These are phyloP conservation scores for Cichorium intybus DNA, from an alignment of 140 eudicot species.

Conservation along the genomic window DNA sequence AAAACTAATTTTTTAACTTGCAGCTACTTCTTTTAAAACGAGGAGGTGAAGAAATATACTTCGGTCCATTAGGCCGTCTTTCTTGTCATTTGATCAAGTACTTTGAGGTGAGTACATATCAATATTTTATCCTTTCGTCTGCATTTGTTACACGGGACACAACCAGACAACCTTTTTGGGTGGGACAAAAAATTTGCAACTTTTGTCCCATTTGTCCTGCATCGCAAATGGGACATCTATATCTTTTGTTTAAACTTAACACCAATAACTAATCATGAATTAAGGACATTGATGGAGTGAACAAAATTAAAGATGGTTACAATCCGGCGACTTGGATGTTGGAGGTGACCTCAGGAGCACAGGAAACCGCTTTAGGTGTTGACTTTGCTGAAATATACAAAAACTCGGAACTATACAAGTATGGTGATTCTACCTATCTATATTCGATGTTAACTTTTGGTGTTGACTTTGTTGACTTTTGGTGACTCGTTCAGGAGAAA, in stretches of 20 bases:
- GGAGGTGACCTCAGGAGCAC: conserved; percentile 65
- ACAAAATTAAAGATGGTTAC: conserved; percentile 69
- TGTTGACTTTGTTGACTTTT: neutral
- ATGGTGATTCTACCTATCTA: neutral
- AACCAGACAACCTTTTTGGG: too few relatives aligned
- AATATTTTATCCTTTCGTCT: conserved; percentile 1
- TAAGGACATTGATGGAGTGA: conserved; percentile 52
- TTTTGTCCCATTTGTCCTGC: too few relatives aligned
- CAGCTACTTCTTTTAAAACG: conserved; percentile 56
- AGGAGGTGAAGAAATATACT: conserved; percentile 64
- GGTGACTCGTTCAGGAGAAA: conserved; percentile 56
- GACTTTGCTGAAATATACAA: conserved; percentile 58
- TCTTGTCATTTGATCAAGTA: conserved; percentile 51
- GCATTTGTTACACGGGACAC: too few relatives aligned
- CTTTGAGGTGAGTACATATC: conserved; percentile 50
- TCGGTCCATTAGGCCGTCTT: conserved; percentile 65
- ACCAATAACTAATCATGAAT: neutral
- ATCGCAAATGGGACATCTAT: neutral
- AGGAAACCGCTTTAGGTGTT: conserved; percentile 58
- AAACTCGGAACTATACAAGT: conserved; percentile 78
- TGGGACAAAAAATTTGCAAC: too few relatives aligned
- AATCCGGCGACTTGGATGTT: conserved; percentile 99
- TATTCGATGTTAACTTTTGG: neutral
- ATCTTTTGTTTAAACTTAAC: neutral
- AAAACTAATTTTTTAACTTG: neutral